Conservation (phyloP, 116 monocot species). For the Posidonia oceanica region DNA sequence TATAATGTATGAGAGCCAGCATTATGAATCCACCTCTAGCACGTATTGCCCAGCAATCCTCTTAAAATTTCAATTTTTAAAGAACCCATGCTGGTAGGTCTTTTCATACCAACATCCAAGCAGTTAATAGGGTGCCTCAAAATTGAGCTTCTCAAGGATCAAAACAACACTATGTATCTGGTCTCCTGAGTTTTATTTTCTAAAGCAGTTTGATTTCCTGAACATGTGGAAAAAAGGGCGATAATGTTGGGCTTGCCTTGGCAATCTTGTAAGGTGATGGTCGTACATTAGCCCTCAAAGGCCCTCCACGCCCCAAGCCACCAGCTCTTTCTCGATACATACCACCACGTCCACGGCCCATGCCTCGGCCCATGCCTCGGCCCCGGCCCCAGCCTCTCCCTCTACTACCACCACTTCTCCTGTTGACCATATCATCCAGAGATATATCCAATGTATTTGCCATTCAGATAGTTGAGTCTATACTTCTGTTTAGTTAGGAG, state of each 20-base stretch:
- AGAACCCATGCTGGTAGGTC: conserved; percentile 1
- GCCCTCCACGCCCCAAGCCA: conserved; percentile 48
- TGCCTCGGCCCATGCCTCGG: conserved; percentile 16
- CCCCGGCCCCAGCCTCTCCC: conserved; percentile 27
- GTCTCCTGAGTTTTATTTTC: conserved; percentile 11
- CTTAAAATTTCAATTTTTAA: conserved; percentile 10
- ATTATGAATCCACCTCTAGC: conserved; percentile 10
- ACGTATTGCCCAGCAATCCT: conserved; percentile 14
- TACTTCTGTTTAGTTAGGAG: conserved; percentile 1
- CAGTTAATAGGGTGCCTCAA: conserved; percentile 12
- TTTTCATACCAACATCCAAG: conserved; percentile 13
- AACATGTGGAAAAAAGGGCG: conserved; percentile 43
- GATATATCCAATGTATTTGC: conserved; percentile 44
- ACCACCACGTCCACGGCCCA: conserved; percentile 46
- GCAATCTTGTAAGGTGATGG: conserved; percentile 63
- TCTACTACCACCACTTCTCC: conserved; percentile 30
- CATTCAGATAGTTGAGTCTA: conserved; percentile 12
- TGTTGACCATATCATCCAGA: conserved; percentile 37
- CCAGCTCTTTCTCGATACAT: conserved; percentile 46
- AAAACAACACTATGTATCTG: background rate
- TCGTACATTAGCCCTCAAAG: conserved; percentile 48
- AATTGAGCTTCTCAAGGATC: conserved; percentile 15
- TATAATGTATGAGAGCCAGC: conserved; percentile 19
- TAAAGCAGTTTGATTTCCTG: conserved; percentile 27
- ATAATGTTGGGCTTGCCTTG: conserved; percentile 81